A percentile compares a stretch with the other conserved stretches of the same genome.
These are phyloP conservation scores for Luffa acutangula DNA, from an alignment of 306 rosid species.

Conservation along the genomic window DNA sequence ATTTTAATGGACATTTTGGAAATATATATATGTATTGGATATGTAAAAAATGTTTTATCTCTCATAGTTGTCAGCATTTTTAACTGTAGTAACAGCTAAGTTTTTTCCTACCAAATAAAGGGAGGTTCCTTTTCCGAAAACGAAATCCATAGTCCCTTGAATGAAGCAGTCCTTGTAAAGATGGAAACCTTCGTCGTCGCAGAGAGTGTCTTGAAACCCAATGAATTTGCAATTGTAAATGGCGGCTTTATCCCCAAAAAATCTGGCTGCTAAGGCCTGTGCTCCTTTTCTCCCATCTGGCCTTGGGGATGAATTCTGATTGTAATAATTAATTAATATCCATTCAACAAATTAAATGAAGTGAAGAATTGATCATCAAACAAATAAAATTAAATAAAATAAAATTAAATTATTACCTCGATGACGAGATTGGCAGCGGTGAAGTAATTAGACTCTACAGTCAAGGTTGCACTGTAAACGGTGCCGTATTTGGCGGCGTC, in stretches of 20 bases:
- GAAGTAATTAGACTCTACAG: conserved; percentile 26
- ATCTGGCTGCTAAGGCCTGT: conserved; percentile 41
- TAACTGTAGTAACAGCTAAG: too few species aligned
- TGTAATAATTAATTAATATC: too few species aligned
- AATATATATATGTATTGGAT: too few species aligned
- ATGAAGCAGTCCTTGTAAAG: conserved; percentile 33
- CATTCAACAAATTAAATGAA: too few species aligned
- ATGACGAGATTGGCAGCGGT: conserved; percentile 27
- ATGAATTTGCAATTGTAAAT: conserved; percentile 23
- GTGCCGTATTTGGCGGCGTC: conserved; percentile 39
- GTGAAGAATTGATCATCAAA: too few species aligned
- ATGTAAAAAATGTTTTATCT: too few species aligned
- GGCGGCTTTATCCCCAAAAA: conserved; percentile 21
- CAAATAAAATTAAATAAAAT: too few species aligned
- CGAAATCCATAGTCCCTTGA: conserved; percentile 35
- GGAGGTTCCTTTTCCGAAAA: conserved; percentile 32
- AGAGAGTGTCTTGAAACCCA: conserved; percentile 43
- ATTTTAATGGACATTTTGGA: too few species aligned
- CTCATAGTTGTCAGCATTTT: too few species aligned
- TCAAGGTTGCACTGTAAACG: conserved; percentile 41
- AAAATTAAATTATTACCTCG: conserved; percentile 2
- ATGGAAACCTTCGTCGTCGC: conserved; percentile 38
- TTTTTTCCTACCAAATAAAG: conserved; percentile 26
- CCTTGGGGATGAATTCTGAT: conserved; percentile 33
- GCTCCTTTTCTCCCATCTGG: conserved; percentile 22